Base-by-base conservation (phyloP, 2,329 filamentous ascomycete species). In the Parascedosporium putredinis region DNA sequence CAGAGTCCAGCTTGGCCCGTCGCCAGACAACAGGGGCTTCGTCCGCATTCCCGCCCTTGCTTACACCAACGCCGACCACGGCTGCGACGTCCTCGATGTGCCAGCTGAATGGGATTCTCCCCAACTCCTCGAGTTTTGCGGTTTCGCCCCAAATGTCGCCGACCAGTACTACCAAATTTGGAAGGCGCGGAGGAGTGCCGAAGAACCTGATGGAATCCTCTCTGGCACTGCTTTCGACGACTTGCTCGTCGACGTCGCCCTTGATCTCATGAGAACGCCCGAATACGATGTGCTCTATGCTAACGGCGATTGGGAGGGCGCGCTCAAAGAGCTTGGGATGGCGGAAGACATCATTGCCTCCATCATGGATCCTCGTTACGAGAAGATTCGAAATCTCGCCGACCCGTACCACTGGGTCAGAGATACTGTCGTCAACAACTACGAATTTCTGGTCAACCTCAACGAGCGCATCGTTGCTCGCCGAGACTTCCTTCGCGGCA, bases 61-160 rank as follows among this genome's bases (percentile, higher is more conserved):
- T 16, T 49, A 49, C 36, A 49, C 47, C 23, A 43, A 42, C 34
- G 25, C 20, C 47, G 47, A 49, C 47, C 47, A 49, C 36, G 47
- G 47, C 16, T 49, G 24, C 36, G 47, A 49, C 25, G 36, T 43
- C 23, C 47, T 49, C 23, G 47, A 49, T 23, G 22, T 49, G 14
- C 47, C 47, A 18, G 36, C 36, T 2, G 34, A 42, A 36, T 49
- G 47, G 47, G 27, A 49, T 36, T 42, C 47, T 10, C 47, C 47
- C n/a, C 23, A 49, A 20, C 47, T 42, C 24, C 36, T 49, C 24
- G 20, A 49, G 47, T 49, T 49, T 25, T 49, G 47, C 47, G 47
- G 47, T 2, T 38, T 49, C 23, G n/a, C 34, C 2, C 34, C 47
- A 12, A 24, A 49, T 25, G 47, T 18, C 6, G 36, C 47, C 23